A percentile compares a stretch with the other conserved stretches of the same genome.
These are phyloP conservation scores for Termitomyces sp. DNA, from an alignment of 768 basidiomycete species.

Conservation along the genomic window DNA sequence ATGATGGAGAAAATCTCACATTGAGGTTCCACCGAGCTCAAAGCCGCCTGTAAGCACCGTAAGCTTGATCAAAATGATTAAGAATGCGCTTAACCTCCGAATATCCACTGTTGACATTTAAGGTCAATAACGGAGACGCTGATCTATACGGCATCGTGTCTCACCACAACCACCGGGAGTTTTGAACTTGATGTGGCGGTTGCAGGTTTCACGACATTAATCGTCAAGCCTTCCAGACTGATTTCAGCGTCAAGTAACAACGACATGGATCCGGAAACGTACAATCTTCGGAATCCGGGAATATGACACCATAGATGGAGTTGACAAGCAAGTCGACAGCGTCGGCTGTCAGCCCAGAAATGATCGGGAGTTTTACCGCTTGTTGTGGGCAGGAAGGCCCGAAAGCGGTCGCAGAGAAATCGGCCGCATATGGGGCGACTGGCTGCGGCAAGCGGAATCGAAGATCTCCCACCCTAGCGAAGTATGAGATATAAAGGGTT, in stretches of 20 bases:
- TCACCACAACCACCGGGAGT: slow-evolving; percentile 37
- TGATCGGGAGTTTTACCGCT: slow-evolving; percentile 23
- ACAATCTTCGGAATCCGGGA: slow-evolving; percentile 39
- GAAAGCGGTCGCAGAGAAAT: slow-evolving; percentile 30
- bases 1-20: slow-evolving; percentile 27
- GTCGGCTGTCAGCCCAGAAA: slow-evolving; percentile 22
- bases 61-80: neutral
- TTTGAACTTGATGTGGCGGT: slow-evolving; percentile 24
- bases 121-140: neutral
- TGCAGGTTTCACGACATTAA: slow-evolving; percentile 38
- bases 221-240: slow-evolving; percentile 27
- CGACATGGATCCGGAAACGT: slow-evolving; percentile 15
- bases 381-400: slow-evolving; percentile 48
- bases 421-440: slow-evolving; percentile 30
- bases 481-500: neutral
- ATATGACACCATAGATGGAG: slow-evolving; percentile 17
- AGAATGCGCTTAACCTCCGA: slow-evolving; percentile 17
- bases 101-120: slow-evolving; percentile 26
- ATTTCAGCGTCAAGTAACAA: slow-evolving; percentile 7
- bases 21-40: slow-evolving; percentile 22
- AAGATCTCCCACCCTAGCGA: slow-evolving; percentile 27
- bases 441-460: slow-evolving; percentile 40
- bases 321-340: slow-evolving; percentile 24
- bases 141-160: neutral
- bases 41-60: slow-evolving; percentile 21